Base-by-base conservation (phyloP, 257 asterid genomes). In the Solanum gracilifrons region DNA sequence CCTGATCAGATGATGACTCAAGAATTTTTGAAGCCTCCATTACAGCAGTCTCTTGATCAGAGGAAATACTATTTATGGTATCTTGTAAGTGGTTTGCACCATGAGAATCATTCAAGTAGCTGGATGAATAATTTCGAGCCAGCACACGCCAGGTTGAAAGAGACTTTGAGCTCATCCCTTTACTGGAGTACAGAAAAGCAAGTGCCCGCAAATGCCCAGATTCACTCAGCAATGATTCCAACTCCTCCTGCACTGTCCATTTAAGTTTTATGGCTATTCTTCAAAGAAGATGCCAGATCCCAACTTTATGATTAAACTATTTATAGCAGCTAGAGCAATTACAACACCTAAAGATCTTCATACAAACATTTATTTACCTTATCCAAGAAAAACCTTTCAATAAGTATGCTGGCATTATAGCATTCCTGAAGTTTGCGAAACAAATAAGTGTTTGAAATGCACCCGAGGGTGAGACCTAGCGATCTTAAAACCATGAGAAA, bases 161-260 rank as follows among this genome's bases (percentile, higher is more conserved):
- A 90, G 98, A 98, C 89, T 97, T 93, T 33, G 96, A 94, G 90
- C 92, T 93, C 95, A 96, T 89, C 86, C 99, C 98, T 92, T 97
- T 97, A 90, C 98, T 94, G 90, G 99, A 93, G 89, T 93, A 97
- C 83, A 97, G 89, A 91, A 95, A 95, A 87, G 99, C 99, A 89
- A 97, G 99, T 60, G 98, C 88, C 75, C 98, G 95, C 88, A 94
- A 89, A 92, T 97, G 99, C 90, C 99, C 98, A 90, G 99, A 96
- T 37, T 94, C 99, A 87, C 86, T 93, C 90, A 97, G 92, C 88
- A 97, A 88, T 64, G 95, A 88, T 92, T 97, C 99, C 90, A 97
- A 94, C 94, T 97, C 99, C 95, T 97, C 99, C 99, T 97, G 99
- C 96, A 93, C 98, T 94, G 98, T 92, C 98, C 96, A 93, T 92